Evolutionary conservation across 306 rosid genomes (phyloP).

Genomic region (Carpinus viminea): DNA sequence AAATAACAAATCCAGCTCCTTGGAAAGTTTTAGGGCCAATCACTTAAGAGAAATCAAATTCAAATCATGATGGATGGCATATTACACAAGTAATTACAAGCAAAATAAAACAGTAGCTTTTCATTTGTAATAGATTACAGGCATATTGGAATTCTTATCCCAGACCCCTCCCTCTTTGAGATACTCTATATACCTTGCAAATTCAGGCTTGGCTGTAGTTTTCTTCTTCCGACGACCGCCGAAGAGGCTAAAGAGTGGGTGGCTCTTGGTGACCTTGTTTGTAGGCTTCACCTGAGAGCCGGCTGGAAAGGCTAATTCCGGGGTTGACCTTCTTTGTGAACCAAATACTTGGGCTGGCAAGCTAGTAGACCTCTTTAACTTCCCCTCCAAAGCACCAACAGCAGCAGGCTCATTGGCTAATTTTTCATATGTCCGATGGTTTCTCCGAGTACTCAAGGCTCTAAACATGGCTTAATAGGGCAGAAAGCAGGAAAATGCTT

Average conservation of each 20-base stretch:
- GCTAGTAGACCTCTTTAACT: constrained; percentile 53
- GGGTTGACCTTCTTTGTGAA: constrained; percentile 11
- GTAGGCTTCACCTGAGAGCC: constrained; percentile 48
- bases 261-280: constrained; percentile 42
- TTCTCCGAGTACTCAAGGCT: constrained; percentile 44
- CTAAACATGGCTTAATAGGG: constrained; percentile 43
- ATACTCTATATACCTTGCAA: constrained; percentile 57
- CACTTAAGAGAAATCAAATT: not conserved
- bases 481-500: not conserved
- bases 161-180: constrained; percentile 74
- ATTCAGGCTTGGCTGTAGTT: constrained; percentile 60
- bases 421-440: constrained; percentile 44
- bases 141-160: constrained; percentile 48
- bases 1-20: not conserved
- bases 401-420: constrained; percentile 45
- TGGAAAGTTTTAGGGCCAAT: not conserved
- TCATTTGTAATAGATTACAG: constrained; percentile 61
- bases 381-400: constrained; percentile 30
- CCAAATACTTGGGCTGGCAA: constrained; percentile 32
- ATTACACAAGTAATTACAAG: not conserved
- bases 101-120: not conserved
- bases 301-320: constrained; percentile 25
- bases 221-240: constrained; percentile 49
- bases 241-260: constrained; percentile 51
- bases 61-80: not conserved